Evolutionary conservation across 495 filamentous ascomycete genomes (phyloP).

Genomic region (Daldinia grandis): DNA sequence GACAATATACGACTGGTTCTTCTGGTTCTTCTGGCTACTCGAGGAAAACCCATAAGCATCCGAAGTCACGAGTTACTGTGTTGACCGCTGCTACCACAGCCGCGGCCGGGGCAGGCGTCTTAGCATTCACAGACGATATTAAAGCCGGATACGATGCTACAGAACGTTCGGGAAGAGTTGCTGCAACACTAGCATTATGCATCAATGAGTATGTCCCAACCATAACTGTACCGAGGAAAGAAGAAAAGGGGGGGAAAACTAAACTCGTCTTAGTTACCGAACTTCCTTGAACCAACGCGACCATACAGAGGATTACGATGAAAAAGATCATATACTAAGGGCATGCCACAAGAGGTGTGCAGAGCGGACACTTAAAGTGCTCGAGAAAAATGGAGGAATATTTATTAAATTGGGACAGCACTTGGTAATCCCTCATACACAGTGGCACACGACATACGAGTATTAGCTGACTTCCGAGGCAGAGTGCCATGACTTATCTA

Average conservation of each 20-base stretch:
- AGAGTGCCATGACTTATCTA: conserved; percentile 95
- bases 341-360: conserved; percentile 95
- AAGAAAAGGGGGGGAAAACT: conserved; percentile 2
- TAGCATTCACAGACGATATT: conserved; percentile 75
- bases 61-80: conserved; percentile 28
- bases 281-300: conserved; percentile 76
- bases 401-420: conserved; percentile 99
- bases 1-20: conserved; percentile 45
- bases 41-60: conserved; percentile 24
- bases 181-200: conserved; percentile 74
- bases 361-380: conserved; percentile 76
- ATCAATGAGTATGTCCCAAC: conserved; percentile 81
- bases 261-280: conserved; percentile 70
- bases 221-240: not conserved
- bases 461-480: conserved; percentile 28
- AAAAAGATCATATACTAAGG: conserved; percentile 71
- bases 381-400: conserved; percentile 96
- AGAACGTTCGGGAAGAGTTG: conserved; percentile 82
- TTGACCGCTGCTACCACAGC: conserved; percentile 61
- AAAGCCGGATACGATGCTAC: conserved; percentile 77
- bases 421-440: conserved; percentile 59
- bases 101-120: conserved; percentile 61
- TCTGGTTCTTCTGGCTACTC: conserved; percentile 37
- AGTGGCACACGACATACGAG: not conserved
- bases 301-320: conserved; percentile 63